Evolutionary conservation across 1,284 basidiomycete genomes (phyloP), one percentile per base, ranked within the genome.

Genomic region (Austropuccinia psidii): DNA sequence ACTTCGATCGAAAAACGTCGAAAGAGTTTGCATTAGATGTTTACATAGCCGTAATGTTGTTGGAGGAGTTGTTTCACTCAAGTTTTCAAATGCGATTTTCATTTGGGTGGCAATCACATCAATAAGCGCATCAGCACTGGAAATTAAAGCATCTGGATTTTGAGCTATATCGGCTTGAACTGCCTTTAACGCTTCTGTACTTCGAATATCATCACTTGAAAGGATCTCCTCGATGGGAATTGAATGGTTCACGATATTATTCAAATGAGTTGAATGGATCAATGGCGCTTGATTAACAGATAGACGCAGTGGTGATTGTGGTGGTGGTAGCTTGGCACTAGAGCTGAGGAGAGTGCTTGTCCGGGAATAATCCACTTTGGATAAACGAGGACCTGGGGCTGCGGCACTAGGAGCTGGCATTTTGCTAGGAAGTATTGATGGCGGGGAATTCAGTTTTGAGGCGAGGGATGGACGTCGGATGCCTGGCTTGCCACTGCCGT

Each of bases 1-100:
- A 27, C 86, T 81, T 79, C 93, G 90, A 78, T 94, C 92, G 78
- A 91, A 93, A 80, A 93, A 93, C 35, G 90, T 90, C 78, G 93
- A 92, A 37, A 94, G 85, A 0, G 93, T 93, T 81, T 96, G 93
- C 77, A 97, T 95, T 65, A 97, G 85, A 81, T 96, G 94, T 81
- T 98, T 98, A 67, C 93, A 91, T 9, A 97, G 84, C 52, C 94
- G 86, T 82, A 95, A 91, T 78, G 90, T 90, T 76, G 89, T 86
- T 21, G 88, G 87, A 9, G 76, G 66, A 8, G 78, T 77, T 11
- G 73, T 65, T 5, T 86, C 84, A 5, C 86, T 81, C 33, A 95
- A 83, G 62, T 89, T 87, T 73, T 91, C 90, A 78, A 95, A 96
- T 17, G 91, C 87, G 79, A 91, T 89, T 24, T 89, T 86, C 89